phyloP scores from a whole-genome alignment of 768 basidiomycete genomes.

The Xerocomellus intermedius region DNA sequence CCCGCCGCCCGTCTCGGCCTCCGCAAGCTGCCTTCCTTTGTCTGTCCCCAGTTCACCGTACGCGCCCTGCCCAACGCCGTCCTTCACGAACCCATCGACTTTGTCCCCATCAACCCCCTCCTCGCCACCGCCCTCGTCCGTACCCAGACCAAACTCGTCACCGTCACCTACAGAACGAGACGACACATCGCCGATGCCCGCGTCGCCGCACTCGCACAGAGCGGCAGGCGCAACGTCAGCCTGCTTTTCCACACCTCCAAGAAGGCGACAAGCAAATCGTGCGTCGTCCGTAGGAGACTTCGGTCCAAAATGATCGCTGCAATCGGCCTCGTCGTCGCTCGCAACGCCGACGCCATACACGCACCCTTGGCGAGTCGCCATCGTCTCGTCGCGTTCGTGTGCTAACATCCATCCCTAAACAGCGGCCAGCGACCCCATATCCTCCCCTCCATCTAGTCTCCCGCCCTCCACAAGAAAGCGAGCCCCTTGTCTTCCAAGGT shows the following conservation, averaged over 20 bases:
- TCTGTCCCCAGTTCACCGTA: constrained; percentile 20
- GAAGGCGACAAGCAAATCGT: constrained; percentile 25
- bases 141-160: too few relatives aligned
- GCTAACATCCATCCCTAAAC: neutral
- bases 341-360: constrained; percentile 9
- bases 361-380: neutral
- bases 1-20: constrained; percentile 14
- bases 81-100: constrained; percentile 11
- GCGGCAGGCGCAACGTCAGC: constrained; percentile 11
- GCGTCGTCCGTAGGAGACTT: constrained; percentile 20
- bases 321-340: constrained; percentile 18
- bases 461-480: neutral
- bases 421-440: neutral
- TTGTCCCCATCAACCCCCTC: constrained; percentile 21
- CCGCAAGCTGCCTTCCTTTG: constrained; percentile 16
- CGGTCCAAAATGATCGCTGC: constrained; percentile 23
- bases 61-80: constrained; percentile 25
- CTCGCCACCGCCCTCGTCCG: constrained; percentile 16
- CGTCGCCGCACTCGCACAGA: constrained; percentile 3
- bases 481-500: constrained; percentile 20
- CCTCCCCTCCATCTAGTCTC: constrained; percentile 6
- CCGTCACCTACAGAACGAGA: neutral
- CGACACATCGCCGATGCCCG: constrained; percentile 4
- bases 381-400: neutral
- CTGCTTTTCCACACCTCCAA: constrained; percentile 24